Percentiles rank a stretch among this genome's conserved stretches.
Conservation (phyloP, 106 monocot genomes). For the Agapanthus africanus region DNA sequence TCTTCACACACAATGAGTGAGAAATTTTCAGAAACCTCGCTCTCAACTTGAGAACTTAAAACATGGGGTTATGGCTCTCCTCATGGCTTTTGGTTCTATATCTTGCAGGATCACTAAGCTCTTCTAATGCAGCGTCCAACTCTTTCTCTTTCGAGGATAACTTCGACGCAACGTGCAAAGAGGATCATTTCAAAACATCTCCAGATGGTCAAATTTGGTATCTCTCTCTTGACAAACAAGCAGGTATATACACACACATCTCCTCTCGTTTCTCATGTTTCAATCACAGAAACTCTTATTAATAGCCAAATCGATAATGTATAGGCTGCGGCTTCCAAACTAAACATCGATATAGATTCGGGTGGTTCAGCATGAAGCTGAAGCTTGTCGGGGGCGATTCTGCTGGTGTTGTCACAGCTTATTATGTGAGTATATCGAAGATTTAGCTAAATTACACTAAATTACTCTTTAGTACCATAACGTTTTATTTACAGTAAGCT, state of each 20-base stretch:
- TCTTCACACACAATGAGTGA: conserved; percentile 1
- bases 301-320: neutral
- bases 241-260: conserved; percentile 33
- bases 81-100: conserved; percentile 18
- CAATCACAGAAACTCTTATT: neutral
- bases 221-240: conserved; percentile 71
- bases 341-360: conserved; percentile 63
- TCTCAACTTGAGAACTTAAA: neutral
- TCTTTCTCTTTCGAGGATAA: conserved; percentile 60
- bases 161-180: conserved; percentile 64
- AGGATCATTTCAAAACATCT: conserved; percentile 76
- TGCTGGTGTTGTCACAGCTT: conserved; percentile 94
- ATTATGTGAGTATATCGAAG: conserved; percentile 59
- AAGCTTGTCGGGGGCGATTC: conserved; percentile 97
- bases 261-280: neutral
- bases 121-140: conserved; percentile 11
- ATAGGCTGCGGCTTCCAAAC: conserved; percentile 35
- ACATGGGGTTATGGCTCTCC: conserved; percentile 19
- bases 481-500: too few relatives aligned
- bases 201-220: conserved; percentile 80
- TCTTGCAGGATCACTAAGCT: conserved; percentile 3
- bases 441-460: too few relatives aligned
- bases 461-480: too few relatives aligned
- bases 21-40: neutral
- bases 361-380: conserved; percentile 99